Percentiles rank a stretch among this genome's conserved stretches.
Conservation (phyloP, 768 basidiomycete species). For the Rhizopogon roseolus region DNA sequence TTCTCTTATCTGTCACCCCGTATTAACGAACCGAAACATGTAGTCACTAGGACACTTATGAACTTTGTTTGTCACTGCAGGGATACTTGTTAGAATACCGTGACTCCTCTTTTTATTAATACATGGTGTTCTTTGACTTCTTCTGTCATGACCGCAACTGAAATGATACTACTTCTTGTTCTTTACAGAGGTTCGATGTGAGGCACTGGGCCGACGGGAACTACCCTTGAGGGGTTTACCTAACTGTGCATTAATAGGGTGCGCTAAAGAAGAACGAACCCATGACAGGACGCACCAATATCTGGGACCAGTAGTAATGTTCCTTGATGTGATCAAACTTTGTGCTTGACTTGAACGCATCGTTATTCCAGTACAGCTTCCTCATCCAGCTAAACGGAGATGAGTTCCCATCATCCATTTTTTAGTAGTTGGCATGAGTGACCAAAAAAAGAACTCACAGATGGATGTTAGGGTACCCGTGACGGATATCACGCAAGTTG, state of each 20-base stretch:
- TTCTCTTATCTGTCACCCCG: not conserved
- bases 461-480: conserved; percentile 84
- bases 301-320: conserved; percentile 35
- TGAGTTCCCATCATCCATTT: not conserved
- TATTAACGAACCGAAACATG: not conserved
- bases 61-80: not conserved
- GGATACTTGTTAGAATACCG: not conserved
- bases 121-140: conserved; percentile 11
- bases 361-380: conserved; percentile 86
- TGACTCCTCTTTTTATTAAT: conserved; percentile 1
- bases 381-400: conserved; percentile 59
- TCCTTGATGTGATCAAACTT: conserved; percentile 76
- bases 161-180: not conserved
- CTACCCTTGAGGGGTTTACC: conserved; percentile 77
- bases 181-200: conserved; percentile 56
- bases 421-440: not conserved
- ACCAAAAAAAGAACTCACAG: conserved; percentile 27
- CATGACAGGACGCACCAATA: conserved; percentile 9
- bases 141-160: no score
- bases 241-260: conserved; percentile 24
- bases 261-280: no score
- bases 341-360: conserved; percentile 84
- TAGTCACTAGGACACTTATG: not conserved
- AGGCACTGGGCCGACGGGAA: conserved; percentile 71
- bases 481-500: conserved; percentile 80